Base-by-base conservation (phyloP, 164 flowering plant genomes). In the Malania oleifera region DNA sequence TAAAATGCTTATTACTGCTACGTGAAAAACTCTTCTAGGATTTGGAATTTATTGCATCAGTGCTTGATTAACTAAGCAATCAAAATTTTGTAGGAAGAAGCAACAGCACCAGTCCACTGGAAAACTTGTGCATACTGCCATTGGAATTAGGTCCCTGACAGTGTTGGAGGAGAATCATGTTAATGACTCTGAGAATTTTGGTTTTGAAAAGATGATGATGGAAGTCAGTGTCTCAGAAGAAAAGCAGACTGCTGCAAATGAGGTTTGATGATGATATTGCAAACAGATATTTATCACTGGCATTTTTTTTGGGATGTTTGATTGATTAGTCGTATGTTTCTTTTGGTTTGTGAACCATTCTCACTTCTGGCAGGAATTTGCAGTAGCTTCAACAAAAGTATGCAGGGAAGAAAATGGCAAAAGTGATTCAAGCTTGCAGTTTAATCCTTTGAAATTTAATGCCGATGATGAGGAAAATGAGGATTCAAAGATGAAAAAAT, bases 91-190 rank as follows among this genome's bases (percentile, higher is more conserved):
- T 48, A 93, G 99, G 99, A 93, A 86, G 69, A 90, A 75, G 59
- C 74, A 60, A 53, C 97, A 96, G 35, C 73, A 70, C 27, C 53
- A 69, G 29, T 97, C 99, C 20, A 93, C 97, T 43, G 99, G 99
- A 14, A 68, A 70, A 0, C 78, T 93, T 23, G 66, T 54, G 1
- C 85, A 70, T 20, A 54, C 65, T 15, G 97, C 99, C 53, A 90
- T 83, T 67, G 82, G 77, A 35, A 71, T 66, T 43, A 96, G 99
- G 5, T 85, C 73, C 73, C 79, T 83, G 0, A 88, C 96, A 6
- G 99, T 87, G 51, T 81, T 79, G 1, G 91, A 85, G 43, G 53
- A 83, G 84, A 72, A 90, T 56, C 53, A 58, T n/a, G 66, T 63
- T 15, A 63, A 65, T 28, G 85, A 79, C 10, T 49, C 68, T 19